These are phyloP conservation scores for Acidomyces sp. DNA, from an alignment of 495 filamentous ascomycete genomes.

Conservation along the genomic window DNA sequence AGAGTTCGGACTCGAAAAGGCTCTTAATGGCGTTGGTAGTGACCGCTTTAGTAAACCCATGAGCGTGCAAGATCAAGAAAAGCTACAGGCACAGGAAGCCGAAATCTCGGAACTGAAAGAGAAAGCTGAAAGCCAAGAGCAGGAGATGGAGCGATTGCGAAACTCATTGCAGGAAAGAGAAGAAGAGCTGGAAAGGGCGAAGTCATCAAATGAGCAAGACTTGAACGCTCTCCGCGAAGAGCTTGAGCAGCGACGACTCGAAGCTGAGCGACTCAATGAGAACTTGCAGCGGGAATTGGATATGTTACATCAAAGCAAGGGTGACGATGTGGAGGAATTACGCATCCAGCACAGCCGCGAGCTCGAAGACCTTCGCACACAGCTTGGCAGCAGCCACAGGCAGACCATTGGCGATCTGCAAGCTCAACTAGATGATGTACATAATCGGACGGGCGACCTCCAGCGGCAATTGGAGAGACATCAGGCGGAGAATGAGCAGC, in stretches of 20 bases:
- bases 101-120: constrained; percentile 63
- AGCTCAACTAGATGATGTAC: constrained; percentile 13
- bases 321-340: background rate
- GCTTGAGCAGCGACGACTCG: constrained; percentile 64
- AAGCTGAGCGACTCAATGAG: constrained; percentile 50
- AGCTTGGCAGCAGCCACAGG: constrained; percentile 16
- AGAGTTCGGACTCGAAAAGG: constrained; percentile 47
- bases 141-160: constrained; percentile 38
- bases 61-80: constrained; percentile 9
- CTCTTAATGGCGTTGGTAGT: constrained; percentile 39
- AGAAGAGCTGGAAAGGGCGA: constrained; percentile 39
- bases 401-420: constrained; percentile 14
- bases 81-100: constrained; percentile 35
- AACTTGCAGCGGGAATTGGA: background rate
- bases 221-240: constrained; percentile 42
- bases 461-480: constrained; percentile 11
- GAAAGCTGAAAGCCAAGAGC: constrained; percentile 52
- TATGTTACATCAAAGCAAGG: background rate
- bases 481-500: constrained; percentile 15
- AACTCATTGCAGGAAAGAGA: constrained; percentile 43
- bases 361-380: constrained; percentile 13
- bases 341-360: constrained; percentile 17
- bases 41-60: background rate
- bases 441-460: constrained; percentile 10
- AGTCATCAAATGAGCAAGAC: constrained; percentile 25